Evolutionary conservation across 208 protist genomes (phyloP).

Genomic region (Leishmania amazonensis): DNA sequence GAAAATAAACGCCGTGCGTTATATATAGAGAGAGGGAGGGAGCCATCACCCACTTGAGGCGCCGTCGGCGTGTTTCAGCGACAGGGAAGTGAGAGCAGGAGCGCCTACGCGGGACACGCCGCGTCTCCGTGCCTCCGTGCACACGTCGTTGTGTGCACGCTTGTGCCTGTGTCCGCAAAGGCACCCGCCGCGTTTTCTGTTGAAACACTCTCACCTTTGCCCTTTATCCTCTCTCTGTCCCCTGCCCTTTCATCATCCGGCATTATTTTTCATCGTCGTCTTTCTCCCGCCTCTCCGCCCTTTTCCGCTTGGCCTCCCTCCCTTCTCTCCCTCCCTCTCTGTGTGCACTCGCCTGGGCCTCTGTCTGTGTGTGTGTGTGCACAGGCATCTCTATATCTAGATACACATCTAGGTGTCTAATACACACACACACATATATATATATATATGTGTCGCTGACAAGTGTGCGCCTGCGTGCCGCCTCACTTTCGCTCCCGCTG

Average conservation of each 20-base stretch:
- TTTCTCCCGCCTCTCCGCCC: background rate
- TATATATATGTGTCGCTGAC: background rate
- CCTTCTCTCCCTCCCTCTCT: background rate
- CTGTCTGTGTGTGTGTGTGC: too few species aligned
- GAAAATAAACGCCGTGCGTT: background rate
- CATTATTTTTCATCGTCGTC: background rate
- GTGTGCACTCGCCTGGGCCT: background rate
- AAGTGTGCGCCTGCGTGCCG: background rate
- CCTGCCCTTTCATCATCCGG: too few species aligned
- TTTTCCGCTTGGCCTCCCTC: background rate
- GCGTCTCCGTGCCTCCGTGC: background rate
- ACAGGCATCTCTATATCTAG: too few species aligned
- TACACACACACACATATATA: too few species aligned
- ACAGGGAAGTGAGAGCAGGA: background rate
- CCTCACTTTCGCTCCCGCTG: background rate
- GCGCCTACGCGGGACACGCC: background rate
- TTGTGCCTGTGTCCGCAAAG: background rate
- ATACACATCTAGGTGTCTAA: too few species aligned
- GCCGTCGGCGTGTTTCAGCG: background rate
- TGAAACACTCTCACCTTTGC: too few species aligned
- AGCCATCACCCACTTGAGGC: background rate
- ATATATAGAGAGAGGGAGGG: background rate
- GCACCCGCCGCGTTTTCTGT: background rate
- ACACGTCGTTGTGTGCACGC: background rate
- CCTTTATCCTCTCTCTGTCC: too few species aligned